These are phyloP conservation scores for Trichoderma harzianum DNA, from an alignment of 2,329 filamentous ascomycete genomes.

Conservation along the genomic window DNA sequence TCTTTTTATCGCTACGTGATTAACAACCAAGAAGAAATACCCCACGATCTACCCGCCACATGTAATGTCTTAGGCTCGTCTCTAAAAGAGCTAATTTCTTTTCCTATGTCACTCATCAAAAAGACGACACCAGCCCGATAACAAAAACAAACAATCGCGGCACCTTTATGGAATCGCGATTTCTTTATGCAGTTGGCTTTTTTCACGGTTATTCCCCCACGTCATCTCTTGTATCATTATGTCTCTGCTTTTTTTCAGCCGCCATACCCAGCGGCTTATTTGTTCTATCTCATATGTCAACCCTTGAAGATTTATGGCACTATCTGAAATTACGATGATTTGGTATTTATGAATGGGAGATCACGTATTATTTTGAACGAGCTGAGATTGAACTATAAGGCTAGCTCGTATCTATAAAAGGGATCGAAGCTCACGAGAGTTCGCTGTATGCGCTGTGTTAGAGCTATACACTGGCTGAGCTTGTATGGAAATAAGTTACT, in stretches of 20 bases:
- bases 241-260: conserved; percentile 22
- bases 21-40: conserved; percentile 31
- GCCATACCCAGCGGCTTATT: not conserved
- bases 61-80: conserved; percentile 25
- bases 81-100: not conserved
- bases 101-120: conserved; percentile 21
- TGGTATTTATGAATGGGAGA: not conserved
- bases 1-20: not conserved
- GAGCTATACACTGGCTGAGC: not conserved
- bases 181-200: not conserved
- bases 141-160: not conserved
- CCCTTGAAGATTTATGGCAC: not conserved
- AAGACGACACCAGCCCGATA: not conserved
- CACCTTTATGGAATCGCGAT: conserved; percentile 12
- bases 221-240: conserved; percentile 35
- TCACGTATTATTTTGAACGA: not conserved
- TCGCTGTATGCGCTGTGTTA: not conserved
- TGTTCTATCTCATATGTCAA: not conserved
- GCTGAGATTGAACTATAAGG: not conserved
- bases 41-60: conserved; percentile 47
- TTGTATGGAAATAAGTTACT: not conserved
- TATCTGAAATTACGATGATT: not conserved
- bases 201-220: not conserved
- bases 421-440: not conserved
- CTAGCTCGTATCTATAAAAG: not conserved